Evolutionary conservation across 2,329 filamentous ascomycete species (phyloP), one percentile per base, ranked within the genome.

Genomic region (Stachybotrys echinatus): DNA sequence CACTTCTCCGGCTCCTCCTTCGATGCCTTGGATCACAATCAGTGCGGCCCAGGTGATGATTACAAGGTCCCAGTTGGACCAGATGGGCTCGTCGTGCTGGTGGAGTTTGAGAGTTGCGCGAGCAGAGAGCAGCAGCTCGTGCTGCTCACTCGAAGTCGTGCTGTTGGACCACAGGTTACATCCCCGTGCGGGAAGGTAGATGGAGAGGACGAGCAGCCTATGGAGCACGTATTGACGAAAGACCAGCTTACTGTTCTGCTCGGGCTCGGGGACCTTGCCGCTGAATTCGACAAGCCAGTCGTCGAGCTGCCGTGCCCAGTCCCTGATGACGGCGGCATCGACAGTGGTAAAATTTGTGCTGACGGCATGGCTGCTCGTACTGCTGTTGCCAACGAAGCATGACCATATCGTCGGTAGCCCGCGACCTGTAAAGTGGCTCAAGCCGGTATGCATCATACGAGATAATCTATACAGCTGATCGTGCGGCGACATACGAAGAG

Each of bases 31-130:
- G 1, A 74, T 55, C 2, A 73, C 68, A n/a, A 73, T 68, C 8
- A 73, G 55, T 2, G 70, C 69, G 6, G 71, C 70, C 70, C 70
- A 73, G 0, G 70, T 72, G 47, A 74, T 74, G 54, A 74, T 69
- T 19, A 72, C 64, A 1, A 73, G 56, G 40, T 73, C 71, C 65
- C 68, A 74, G 42, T 73, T 73, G 4, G 68, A 65, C 71, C 70
- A 73, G 49, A 73, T 73, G 1, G 66, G 64, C 20, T 65, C 57
- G 47, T 73, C 71, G n/a, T 66, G 60, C 4, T 66, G 61, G 42
- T 72, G 70, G 3, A 73, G 55, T 50, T 65, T 68, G 18, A 74
- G 55, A 0, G 71, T 66, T 1, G 70, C 68, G 14, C 70, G 59
- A 2, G 71, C 70, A 2, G 70, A 73, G 2, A 73, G 59, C 0